Conservation (phyloP, 1,284 basidiomycete genomes). For the Limonomyces culmigenus region DNA sequence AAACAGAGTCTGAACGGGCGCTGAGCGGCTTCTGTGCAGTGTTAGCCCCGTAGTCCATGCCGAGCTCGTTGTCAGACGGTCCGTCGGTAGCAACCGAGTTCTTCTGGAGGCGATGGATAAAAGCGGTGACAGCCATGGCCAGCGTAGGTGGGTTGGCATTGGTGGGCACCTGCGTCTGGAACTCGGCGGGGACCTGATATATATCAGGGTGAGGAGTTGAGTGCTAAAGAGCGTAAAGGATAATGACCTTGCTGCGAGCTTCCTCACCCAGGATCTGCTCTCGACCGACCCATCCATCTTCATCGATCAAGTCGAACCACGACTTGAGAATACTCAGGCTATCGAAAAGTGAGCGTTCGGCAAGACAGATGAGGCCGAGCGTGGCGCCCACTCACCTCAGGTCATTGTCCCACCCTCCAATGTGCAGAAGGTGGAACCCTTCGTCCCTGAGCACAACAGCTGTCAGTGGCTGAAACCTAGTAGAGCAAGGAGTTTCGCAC, state of each 20-base stretch:
- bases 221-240: background rate
- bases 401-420: constrained; percentile 86
- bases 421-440: constrained; percentile 84
- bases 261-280: constrained; percentile 95
- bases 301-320: constrained; percentile 84
- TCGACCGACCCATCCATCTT: constrained; percentile 87
- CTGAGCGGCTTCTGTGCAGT: constrained; percentile 5
- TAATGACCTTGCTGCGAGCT: constrained; percentile 66
- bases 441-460: constrained; percentile 81
- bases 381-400: constrained; percentile 48
- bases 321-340: constrained; percentile 78
- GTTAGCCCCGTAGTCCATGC: constrained; percentile 37
- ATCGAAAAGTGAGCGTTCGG: constrained; percentile 2
- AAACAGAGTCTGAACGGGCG: constrained; percentile 20
- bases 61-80: constrained; percentile 41
- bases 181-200: constrained; percentile 67
- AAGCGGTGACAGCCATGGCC: constrained; percentile 78
- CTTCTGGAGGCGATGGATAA: constrained; percentile 60
- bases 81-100: constrained; percentile 15
- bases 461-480: too few relatives aligned
- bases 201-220: constrained; percentile 1
- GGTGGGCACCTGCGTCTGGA: constrained; percentile 83
- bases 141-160: constrained; percentile 92
- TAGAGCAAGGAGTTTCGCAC: too few relatives aligned
- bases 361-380: background rate